Base-by-base conservation (phyloP, 169 alveolate genomes). In the Babesia ovis region DNA sequence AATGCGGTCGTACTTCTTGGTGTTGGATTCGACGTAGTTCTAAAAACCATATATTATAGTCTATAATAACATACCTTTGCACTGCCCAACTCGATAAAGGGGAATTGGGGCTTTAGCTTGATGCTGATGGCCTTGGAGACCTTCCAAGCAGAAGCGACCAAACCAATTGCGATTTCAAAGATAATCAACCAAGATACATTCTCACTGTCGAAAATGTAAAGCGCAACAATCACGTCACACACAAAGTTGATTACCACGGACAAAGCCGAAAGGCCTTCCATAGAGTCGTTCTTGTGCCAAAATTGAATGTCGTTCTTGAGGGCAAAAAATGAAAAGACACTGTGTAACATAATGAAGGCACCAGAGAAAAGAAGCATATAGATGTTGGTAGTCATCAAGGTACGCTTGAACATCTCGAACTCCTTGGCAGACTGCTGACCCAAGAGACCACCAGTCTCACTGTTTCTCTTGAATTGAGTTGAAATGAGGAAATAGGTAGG, bases 211-310 rank as follows among this genome's bases (percentile, higher is more conserved):
- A 94, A 85, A 43, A 97, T 80, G 75, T 97, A 97, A 43, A 97
- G 91, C 61, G 96, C 96, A 32, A 96, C 88, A 51, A 97, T 92
- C 14, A 96, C 75, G 70, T 92, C 96, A 48, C 96, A 90, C 31
- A 93, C 91, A 51, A 94, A 91, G 53, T 92, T 85, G 31, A 94
- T 84, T 45, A 93, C 76, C 58, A 97, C 91, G 57, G 98, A 87
- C 53, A 93, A 91, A 0, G 97, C 97, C 37, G 98, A 94, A 5
- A 97, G 85, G 0, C 99, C 99, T 80, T 95, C 94, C 96, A 96
- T 92, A 20, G 97, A 94, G 55, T 96, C 97, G 83, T 94, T 93
- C 59, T 89, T 81, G 57, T 93, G 85, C 99, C 99, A 97, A 79
- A 95, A 97, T 46, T 91, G 94, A 68, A 97, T 92, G 83, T 97